Evolutionary conservation across 225 moss, liverwort and hornwort species (phyloP).

Genomic region (Takakia lepidozioides): DNA sequence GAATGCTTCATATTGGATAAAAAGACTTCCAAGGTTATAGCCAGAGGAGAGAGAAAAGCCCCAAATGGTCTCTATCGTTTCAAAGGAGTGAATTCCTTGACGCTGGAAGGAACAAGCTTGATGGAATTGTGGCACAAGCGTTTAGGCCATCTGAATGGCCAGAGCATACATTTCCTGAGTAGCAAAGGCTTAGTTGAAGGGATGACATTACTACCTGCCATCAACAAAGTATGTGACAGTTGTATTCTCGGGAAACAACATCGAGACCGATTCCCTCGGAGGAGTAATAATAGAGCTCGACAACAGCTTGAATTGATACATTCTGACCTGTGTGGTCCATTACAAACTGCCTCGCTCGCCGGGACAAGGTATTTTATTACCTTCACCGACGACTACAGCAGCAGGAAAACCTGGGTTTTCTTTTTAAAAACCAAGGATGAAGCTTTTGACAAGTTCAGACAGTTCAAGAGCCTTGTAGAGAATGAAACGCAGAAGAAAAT

Average conservation of each 20-base stretch:
- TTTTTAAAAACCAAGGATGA: not conserved
- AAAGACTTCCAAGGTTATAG: not conserved
- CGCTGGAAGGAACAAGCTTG: too few relatives aligned
- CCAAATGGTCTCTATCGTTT: not conserved
- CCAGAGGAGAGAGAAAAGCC: not conserved
- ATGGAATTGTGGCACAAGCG: not conserved
- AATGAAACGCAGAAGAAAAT: not conserved
- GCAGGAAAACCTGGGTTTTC: not conserved
- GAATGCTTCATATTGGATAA: not conserved
- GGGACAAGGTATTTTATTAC: not conserved
- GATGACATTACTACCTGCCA: not conserved
- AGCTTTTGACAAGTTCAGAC: conserved; percentile 1
- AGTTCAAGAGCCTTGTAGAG: not conserved
- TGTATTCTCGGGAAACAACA: conserved; percentile 1
- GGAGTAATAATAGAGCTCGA: not conserved
- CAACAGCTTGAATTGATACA: not conserved
- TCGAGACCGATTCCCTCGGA: not conserved
- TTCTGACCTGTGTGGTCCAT: not conserved
- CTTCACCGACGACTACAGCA: not conserved
- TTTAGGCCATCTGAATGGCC: not conserved
- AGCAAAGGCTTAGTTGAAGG: not conserved
- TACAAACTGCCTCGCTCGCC: not conserved
- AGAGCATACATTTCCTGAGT: not conserved
- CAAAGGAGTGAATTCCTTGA: too few relatives aligned
- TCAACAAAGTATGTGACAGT: not conserved